A percentile compares a stretch with the other conserved stretches of the same genome.
phyloP scores from a whole-genome alignment of 2,329 filamentous ascomycete genomes.

The Penicillium sp. region DNA sequence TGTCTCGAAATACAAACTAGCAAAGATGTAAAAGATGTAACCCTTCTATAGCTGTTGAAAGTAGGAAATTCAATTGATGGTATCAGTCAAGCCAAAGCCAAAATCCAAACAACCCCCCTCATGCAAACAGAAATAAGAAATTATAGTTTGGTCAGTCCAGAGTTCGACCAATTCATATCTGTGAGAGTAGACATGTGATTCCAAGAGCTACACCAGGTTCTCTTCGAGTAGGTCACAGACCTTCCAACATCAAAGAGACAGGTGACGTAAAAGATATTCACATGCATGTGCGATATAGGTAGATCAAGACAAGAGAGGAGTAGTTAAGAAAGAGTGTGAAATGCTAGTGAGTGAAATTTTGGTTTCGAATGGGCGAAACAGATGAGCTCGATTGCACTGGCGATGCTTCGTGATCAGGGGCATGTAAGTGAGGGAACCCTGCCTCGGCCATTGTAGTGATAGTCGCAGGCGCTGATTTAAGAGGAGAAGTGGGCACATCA shows the following conservation, averaged over 20 bases:
- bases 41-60: not conserved
- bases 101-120: constrained; percentile 13
- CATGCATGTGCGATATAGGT: constrained; percentile 17
- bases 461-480: constrained; percentile 34
- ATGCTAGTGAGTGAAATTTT: constrained; percentile 14
- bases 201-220: constrained; percentile 1
- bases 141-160: constrained; percentile 5
- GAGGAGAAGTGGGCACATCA: constrained; percentile 24
- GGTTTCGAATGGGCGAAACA: constrained; percentile 15
- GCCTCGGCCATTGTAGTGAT: constrained; percentile 28
- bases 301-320: constrained; percentile 12
- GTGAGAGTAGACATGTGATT: constrained; percentile 10
- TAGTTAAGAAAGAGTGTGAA: constrained; percentile 5
- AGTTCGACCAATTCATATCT: constrained; percentile 13
- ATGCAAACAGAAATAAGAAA: constrained; percentile 16
- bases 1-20: not conserved
- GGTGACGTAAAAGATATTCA: constrained; percentile 7
- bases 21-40: not conserved
- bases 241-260: constrained; percentile 4
- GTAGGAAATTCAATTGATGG: constrained; percentile 20
- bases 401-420: constrained; percentile 21
- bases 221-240: not conserved
- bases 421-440: constrained; percentile 19
- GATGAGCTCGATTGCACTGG: constrained; percentile 26
- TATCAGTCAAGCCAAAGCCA: constrained; percentile 22